A percentile compares a stretch with the other conserved stretches of the same genome.
Evolutionary conservation across 2,329 filamentous ascomycete species (phyloP).

Genomic region (Ilyonectria sp.): DNA sequence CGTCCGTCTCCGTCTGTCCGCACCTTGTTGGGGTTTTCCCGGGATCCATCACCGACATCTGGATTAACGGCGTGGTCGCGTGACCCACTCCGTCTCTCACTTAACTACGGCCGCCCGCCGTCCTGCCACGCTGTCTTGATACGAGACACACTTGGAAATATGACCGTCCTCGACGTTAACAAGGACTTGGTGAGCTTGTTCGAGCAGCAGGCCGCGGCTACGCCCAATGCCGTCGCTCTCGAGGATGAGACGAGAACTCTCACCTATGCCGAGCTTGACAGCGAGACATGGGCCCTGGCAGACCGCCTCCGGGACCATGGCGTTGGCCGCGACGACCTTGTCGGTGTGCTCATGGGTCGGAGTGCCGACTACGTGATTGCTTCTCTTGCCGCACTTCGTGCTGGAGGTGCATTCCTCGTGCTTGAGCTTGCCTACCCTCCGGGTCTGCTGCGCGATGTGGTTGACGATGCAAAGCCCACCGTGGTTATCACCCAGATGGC

Average conservation of each 20-base stretch:
- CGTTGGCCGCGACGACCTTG: conserved; percentile 80
- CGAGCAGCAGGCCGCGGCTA: conserved; percentile 75
- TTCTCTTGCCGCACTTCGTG: conserved; percentile 82
- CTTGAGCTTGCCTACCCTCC: conserved; percentile 85
- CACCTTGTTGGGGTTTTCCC: conserved; percentile 33
- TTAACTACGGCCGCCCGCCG: conserved; percentile 11
- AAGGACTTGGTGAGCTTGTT: conserved; percentile 84
- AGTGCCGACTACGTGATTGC: conserved; percentile 86
- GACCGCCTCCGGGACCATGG: conserved; percentile 75
- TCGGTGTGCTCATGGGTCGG: conserved; percentile 82
- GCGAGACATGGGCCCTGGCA: conserved; percentile 76
- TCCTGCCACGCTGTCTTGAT: conserved; percentile 14
- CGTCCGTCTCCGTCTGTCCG: conserved; percentile 34
- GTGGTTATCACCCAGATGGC: conserved; percentile 79
- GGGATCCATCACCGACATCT: conserved; percentile 24
- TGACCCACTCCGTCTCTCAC: conserved; percentile 45
- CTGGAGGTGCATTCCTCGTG: conserved; percentile 85
- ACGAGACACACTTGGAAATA: conserved; percentile 51
- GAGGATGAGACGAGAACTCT: conserved; percentile 78
- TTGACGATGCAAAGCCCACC: conserved; percentile 80
- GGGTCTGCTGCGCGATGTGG: conserved; percentile 80
- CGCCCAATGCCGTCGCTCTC: conserved; percentile 78
- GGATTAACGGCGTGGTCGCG: conserved; percentile 46
- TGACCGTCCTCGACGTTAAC: conserved; percentile 78
- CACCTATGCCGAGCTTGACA: conserved; percentile 81